Conservation (phyloP, 305 asterid species). For the Striga hermonthica region DNA sequence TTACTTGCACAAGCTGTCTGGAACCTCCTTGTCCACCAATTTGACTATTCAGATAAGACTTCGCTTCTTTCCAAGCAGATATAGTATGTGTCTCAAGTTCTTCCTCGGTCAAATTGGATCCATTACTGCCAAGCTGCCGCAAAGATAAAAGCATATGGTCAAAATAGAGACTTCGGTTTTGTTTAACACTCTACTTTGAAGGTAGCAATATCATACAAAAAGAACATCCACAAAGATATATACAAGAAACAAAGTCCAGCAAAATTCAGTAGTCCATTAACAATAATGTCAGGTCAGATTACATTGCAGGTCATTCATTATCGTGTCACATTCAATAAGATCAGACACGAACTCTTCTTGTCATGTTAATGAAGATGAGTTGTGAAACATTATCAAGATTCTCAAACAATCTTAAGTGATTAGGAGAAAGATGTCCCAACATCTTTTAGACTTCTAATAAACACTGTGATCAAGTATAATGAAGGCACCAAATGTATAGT, state of each 20-base stretch:
- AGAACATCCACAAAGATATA: neutral
- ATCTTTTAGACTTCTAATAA: too few species aligned
- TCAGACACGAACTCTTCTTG: neutral
- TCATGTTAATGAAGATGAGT: too few species aligned
- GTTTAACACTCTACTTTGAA: neutral
- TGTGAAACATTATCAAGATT: too few species aligned
- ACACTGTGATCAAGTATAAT: too few species aligned
- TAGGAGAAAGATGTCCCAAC: too few species aligned
- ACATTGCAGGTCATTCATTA: neutral
- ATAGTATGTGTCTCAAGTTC: slow-evolving; percentile 55
- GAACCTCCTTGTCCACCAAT: slow-evolving; percentile 41
- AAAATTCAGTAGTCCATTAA: neutral
- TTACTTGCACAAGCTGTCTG: slow-evolving; percentile 52
- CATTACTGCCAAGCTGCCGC: slow-evolving; percentile 65
- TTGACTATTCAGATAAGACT: slow-evolving; percentile 45
- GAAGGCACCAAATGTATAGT: too few species aligned
- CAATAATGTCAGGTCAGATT: neutral
- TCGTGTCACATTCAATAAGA: neutral
- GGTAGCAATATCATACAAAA: neutral
- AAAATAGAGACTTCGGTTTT: neutral
- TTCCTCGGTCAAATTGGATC: slow-evolving; percentile 71
- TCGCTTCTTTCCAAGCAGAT: slow-evolving; percentile 68
- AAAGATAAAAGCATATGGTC: neutral
- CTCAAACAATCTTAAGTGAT: too few species aligned
- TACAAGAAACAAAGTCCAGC: neutral